Evolutionary conservation across 2,329 filamentous ascomycete species (phyloP).

Genomic region (Bretziella fagacearum): DNA sequence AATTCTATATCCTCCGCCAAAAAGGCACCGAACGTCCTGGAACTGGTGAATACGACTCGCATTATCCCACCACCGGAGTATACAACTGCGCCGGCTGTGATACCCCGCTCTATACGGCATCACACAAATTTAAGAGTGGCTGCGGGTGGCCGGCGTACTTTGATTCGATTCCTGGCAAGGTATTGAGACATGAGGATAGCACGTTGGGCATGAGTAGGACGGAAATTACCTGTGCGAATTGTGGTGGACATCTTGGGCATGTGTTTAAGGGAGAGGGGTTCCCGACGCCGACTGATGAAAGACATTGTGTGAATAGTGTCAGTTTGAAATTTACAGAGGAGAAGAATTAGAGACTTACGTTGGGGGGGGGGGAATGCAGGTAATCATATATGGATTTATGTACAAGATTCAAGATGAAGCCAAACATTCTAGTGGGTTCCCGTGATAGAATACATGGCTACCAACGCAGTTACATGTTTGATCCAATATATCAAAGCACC

Average conservation of each 20-base stretch:
- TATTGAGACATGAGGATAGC: constrained; percentile 62
- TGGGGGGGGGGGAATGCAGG: neutral
- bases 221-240: constrained; percentile 90
- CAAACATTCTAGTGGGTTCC: too few species aligned
- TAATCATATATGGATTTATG: neutral
- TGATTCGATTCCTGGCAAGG: constrained; percentile 81
- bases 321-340: constrained; percentile 56
- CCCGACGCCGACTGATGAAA: constrained; percentile 74
- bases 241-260: constrained; percentile 86
- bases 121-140: constrained; percentile 88
- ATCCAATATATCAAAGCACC: too few species aligned
- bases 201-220: constrained; percentile 69
- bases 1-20: constrained; percentile 83
- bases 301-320: constrained; percentile 91
- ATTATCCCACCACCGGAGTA: constrained; percentile 56
- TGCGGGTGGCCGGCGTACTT: constrained; percentile 99
- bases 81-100: constrained; percentile 81
- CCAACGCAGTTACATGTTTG: too few species aligned
- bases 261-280: constrained; percentile 86
- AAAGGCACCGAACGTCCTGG: constrained; percentile 78
- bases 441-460: too few species aligned
- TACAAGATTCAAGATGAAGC: too few species aligned
- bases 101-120: constrained; percentile 78
- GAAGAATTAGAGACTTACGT: neutral
- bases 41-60: constrained; percentile 74